Evolutionary conservation across 75 land plant genomes (phyloP), one percentile per base, ranked within the genome.

Genomic region (Larix kaempferi): DNA sequence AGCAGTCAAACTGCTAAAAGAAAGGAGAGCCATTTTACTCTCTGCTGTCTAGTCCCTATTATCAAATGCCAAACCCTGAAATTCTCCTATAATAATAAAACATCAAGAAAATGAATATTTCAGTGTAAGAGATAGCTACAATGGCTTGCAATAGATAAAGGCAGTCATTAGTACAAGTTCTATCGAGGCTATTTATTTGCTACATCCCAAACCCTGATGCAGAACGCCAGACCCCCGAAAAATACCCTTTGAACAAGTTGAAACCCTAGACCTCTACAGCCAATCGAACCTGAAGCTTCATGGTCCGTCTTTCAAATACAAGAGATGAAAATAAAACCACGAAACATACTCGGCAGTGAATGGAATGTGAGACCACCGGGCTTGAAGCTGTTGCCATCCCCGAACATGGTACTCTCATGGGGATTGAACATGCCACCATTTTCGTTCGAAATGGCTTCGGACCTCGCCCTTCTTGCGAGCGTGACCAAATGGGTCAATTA

Each of bases 401-500:
- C 13, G 23, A 39, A 72, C 2, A 3, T 54, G 19, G 1, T 13
- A 22, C 25, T n/a, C 64, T 62, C 26, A 2, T 62, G 64, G 17
- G 64, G 17, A n/a, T 62, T 25, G 26, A 57, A 17, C 0, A 57
- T 13, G 6, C 74, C 56, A 0, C 56, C 74, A 72, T 72, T 72
- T 26, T 72, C 74, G 3, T n/a, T n/a, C 56, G 23, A 10, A 52
- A 49, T 44, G 0, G 56, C 14, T 4, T 72, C 74, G 12, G 52
- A 14, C 27, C 56, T 72, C 6, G 56, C n/a, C 74, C 19, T 72
- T 25, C n/a, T n/a, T n/a, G n/a, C 56, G 56, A 2, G 39, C 74
- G 44, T 16, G 23, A 22, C 23, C 74, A 49, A 72, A 72, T 41
- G 26, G 54, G 14, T 72, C 74, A 49, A 72, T 72, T n/a, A n/a